Percentiles rank a stretch among this genome's conserved stretches.
phyloP scores from a whole-genome alignment of 163 green algal species.

The Chlamydomonas reinhardtii region DNA sequence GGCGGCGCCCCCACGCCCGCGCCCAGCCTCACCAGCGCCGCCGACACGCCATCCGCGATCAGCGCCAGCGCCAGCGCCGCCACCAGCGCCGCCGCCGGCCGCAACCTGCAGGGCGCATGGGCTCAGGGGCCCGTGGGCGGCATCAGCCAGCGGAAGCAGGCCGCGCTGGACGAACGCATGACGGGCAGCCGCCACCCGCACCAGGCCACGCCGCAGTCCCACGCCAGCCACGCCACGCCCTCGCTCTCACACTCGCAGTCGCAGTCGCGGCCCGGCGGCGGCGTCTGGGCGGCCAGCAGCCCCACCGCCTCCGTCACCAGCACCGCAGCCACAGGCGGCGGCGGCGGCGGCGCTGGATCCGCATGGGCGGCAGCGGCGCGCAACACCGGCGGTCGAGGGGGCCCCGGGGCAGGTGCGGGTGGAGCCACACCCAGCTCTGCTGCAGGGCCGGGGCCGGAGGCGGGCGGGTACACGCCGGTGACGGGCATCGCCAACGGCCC shows the following conservation, averaged over 20 bases:
- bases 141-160: constrained; percentile 34
- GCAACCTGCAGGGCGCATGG: constrained; percentile 47
- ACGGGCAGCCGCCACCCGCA: not conserved
- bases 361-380: not conserved
- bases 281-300: constrained; percentile 18
- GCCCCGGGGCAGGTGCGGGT: not conserved
- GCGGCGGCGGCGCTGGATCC: not conserved
- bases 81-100: not conserved
- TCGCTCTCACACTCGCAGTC: not conserved
- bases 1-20: not conserved
- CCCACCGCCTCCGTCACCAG: not conserved
- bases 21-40: not conserved
- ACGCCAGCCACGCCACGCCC: too few species aligned
- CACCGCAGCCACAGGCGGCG: not conserved
- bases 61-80: not conserved
- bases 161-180: constrained; percentile 39
- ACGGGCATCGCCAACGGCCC: too few species aligned
- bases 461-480: too few species aligned
- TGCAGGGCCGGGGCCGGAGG: too few species aligned
- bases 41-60: not conserved
- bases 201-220: too few species aligned
- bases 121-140: not conserved
- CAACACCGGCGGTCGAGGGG: not conserved
- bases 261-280: not conserved
- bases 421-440: too few species aligned